phyloP scores from a whole-genome alignment of 768 basidiomycete species.

The Hebeloma cylindrosporum region DNA sequence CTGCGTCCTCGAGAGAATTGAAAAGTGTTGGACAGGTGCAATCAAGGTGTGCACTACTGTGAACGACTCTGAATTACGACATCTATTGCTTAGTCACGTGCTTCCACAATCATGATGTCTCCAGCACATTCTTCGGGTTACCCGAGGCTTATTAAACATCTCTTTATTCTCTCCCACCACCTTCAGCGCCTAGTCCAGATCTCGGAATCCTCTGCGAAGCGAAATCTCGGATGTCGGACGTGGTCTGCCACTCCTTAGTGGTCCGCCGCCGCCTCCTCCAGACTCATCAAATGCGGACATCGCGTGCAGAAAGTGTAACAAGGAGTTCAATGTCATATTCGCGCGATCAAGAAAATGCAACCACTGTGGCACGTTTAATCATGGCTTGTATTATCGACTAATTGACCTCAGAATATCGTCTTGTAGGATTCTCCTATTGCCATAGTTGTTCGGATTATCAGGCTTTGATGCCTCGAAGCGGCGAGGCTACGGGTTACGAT shows the following conservation, averaged over 20 bases:
- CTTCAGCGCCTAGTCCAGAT: constrained; percentile 4
- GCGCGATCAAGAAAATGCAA: constrained; percentile 64
- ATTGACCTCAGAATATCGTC: not conserved
- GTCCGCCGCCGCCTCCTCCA: constrained; percentile 50
- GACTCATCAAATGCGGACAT: constrained; percentile 29
- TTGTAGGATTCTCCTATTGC: constrained; percentile 69
- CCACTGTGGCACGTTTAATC: constrained; percentile 66
- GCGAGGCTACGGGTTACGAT: constrained; percentile 60
- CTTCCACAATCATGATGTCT: constrained; percentile 11
- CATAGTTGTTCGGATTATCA: constrained; percentile 73
- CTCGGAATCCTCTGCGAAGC: not conserved
- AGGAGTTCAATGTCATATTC: constrained; percentile 70
- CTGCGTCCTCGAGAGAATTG: too few species aligned
- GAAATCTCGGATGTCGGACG: constrained; percentile 27
- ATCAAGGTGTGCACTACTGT: too few species aligned
- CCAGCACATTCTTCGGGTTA: constrained; percentile 25
- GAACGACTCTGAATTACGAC: too few species aligned
- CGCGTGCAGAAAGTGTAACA: constrained; percentile 69
- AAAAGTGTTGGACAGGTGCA: too few species aligned
- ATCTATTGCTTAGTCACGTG: constrained; percentile 8
- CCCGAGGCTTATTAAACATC: constrained; percentile 17
- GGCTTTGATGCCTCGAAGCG: constrained; percentile 70
- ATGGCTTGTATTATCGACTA: not conserved
- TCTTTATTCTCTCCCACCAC: constrained; percentile 10
- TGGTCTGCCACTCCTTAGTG: constrained; percentile 73